A percentile compares a stretch with the other conserved stretches of the same genome.
Evolutionary conservation across 306 rosid genomes (phyloP).

Genomic region (Dalbergia cochinchinensis): DNA sequence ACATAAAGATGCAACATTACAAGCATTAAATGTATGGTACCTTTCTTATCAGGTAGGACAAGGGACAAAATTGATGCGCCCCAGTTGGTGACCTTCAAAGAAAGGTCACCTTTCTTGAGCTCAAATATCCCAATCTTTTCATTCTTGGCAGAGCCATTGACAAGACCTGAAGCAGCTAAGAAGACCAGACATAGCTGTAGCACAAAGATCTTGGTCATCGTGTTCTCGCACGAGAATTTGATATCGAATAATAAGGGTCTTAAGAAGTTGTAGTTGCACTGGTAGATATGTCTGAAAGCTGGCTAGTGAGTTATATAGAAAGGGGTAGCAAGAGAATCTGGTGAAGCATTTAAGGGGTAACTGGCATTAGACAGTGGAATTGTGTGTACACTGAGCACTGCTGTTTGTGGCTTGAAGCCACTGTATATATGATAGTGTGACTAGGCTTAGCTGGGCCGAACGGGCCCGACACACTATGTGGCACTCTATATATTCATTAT

Average conservation of each 20-base stretch:
- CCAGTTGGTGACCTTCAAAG: constrained; percentile 59
- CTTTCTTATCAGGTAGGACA: constrained; percentile 53
- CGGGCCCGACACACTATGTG: not conserved
- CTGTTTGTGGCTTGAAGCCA: constrained; percentile 11
- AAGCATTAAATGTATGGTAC: constrained; percentile 24
- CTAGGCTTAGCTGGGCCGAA: constrained; percentile 9
- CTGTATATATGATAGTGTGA: constrained; percentile 25
- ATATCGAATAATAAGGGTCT: not conserved
- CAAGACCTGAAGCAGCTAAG: constrained; percentile 42
- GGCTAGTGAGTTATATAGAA: constrained; percentile 7
- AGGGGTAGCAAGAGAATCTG: not conserved
- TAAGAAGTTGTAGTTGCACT: not conserved
- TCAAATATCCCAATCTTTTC: constrained; percentile 48
- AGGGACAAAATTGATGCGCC: constrained; percentile 58
- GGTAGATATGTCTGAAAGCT: not conserved
- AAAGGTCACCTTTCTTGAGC: constrained; percentile 53
- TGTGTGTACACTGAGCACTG: not conserved
- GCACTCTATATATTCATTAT: not conserved
- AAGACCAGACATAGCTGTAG: constrained; percentile 36
- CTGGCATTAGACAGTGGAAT: not conserved
- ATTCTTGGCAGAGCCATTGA: constrained; percentile 23
- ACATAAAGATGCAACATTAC: not conserved
- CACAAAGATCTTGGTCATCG: constrained; percentile 47
- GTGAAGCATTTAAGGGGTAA: not conserved
- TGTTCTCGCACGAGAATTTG: not conserved